Base-by-base conservation (phyloP, 1,284 basidiomycete species). In the Papiliotrema laurentii region DNA sequence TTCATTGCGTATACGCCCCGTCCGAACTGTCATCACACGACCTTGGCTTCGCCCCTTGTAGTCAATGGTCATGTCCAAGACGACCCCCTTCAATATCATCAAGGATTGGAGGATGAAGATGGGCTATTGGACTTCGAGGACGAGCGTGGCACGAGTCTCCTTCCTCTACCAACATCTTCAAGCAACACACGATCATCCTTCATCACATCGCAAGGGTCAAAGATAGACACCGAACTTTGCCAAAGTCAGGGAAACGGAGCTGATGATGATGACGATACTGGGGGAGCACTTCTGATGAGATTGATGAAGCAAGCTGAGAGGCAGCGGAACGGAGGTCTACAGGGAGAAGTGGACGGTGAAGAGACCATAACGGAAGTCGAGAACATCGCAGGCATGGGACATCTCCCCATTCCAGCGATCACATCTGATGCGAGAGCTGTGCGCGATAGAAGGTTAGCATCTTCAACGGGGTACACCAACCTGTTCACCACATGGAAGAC, bases 231-330 rank as follows among this genome's bases (percentile, higher is more conserved):
- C 10, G 3, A 18, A 4, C 14, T 18, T 6, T 5, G 25, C 10
- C 18, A 10, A 5, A 26, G 13, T 18, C 5, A 9, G 43, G 43
- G 38, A 47, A 26, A 47, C 18, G 45, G 22, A 3, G 33, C 45
- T 4, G 37, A 51, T 38, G 43, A 46, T 14, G 22, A 40, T 26
- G 49, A 41, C 5, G n/a, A 41, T 18, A 24, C 14, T 43, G 24
- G 30, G 10, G 30, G 30, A 31, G 30, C 9, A 31, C 9, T 40
- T 5, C 30, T 26, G 11, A 19, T 14, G 24, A 19, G 21, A 21
- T 30, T 26, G 26, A 44, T 45, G 18, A 41, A 19, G 36, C 25
- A 18, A 34, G 9, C 21, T 4, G 37, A 27, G 16, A 36, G 24
- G 30, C 35, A 22, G 18, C 31, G 27, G 5, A n/a, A 42, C 33